These are phyloP conservation scores for Phytophthora pini DNA, from an alignment of 352 stramenopile genomes.

Conservation along the genomic window DNA sequence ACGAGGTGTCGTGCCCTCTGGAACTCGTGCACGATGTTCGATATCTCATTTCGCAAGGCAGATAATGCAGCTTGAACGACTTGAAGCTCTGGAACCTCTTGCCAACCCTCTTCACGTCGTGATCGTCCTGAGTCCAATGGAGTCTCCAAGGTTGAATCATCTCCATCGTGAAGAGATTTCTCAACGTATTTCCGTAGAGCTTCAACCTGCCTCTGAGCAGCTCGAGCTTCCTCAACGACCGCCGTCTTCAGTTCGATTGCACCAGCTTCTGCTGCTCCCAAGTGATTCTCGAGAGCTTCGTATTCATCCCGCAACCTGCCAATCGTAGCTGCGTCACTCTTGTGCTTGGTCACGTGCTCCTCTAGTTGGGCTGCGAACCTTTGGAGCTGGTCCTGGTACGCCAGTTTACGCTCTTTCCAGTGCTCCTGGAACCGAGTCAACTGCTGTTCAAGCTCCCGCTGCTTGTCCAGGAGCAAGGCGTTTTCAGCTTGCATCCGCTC, in stretches of 20 bases:
- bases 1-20: constrained; percentile 45
- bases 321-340: constrained; percentile 49
- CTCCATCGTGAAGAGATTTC: constrained; percentile 25
- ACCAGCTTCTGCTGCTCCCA: constrained; percentile 24
- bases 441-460: constrained; percentile 46
- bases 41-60: constrained; percentile 51
- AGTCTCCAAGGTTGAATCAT: constrained; percentile 10
- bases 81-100: constrained; percentile 49
- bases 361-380: constrained; percentile 40
- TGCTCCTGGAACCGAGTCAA: constrained; percentile 45
- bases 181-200: constrained; percentile 57
- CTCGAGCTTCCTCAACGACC: constrained; percentile 37
- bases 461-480: constrained; percentile 39
- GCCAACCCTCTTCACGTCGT: constrained; percentile 14
- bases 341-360: constrained; percentile 43
- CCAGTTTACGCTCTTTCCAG: constrained; percentile 54
- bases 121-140: constrained; percentile 8
- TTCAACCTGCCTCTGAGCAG: constrained; percentile 51
- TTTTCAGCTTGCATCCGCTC: constrained; percentile 41
- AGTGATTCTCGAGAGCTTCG: constrained; percentile 35
- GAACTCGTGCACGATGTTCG: constrained; percentile 60
- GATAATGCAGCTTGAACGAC: constrained; percentile 56
- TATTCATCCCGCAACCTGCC: constrained; percentile 43
- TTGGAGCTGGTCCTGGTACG: constrained; percentile 50
- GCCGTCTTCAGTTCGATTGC: constrained; percentile 32